Evolutionary conservation across 83 land plant species (phyloP).

Genomic region (Picea abies): DNA sequence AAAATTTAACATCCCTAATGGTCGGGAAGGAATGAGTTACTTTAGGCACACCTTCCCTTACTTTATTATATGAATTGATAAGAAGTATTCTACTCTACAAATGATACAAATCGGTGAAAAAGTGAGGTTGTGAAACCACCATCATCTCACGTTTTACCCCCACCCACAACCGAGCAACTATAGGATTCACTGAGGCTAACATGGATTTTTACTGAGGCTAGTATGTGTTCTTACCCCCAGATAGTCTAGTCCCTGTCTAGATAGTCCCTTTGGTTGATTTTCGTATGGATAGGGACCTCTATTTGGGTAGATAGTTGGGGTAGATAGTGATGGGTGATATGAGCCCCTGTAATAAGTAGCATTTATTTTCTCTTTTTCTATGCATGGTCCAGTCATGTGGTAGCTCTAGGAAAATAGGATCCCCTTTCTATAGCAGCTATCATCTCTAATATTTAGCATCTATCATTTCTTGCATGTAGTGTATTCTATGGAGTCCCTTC

Average conservation of each 20-base stretch:
- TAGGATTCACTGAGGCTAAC: too few species aligned
- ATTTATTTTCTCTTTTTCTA: not conserved
- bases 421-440: not conserved
- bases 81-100: too few species aligned
- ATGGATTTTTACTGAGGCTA: not conserved
- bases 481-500: too few species aligned
- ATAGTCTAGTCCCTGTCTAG: not conserved
- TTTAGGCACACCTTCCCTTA: too few species aligned
- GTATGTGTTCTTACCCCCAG: not conserved
- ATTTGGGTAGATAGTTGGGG: not conserved
- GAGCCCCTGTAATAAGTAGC: not conserved
- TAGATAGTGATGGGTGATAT: not conserved
- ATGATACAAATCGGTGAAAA: too few species aligned
- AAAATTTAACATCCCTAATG: too few species aligned
- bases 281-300: not conserved
- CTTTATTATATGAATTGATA: too few species aligned
- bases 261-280: not conserved
- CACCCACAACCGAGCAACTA: too few species aligned
- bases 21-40: too few species aligned
- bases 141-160: too few species aligned
- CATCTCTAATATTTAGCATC: too few species aligned
- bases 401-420: not conserved
- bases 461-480: not conserved
- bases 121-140: too few species aligned
- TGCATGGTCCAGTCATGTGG: not conserved